Base-by-base conservation (phyloP, 2,329 filamentous ascomycete genomes). In the Fusarium nisikadoi region DNA sequence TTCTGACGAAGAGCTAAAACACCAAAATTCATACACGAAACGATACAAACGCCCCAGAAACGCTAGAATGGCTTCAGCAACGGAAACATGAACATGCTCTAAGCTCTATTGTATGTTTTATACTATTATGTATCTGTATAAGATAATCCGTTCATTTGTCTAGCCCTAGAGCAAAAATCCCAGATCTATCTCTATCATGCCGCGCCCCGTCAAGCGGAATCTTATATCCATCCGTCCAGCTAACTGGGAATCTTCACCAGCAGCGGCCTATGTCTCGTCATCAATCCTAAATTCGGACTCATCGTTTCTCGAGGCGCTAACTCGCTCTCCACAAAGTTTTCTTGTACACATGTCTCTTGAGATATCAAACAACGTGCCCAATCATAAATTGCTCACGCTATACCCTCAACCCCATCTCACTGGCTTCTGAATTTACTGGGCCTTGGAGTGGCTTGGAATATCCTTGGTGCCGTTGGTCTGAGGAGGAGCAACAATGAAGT, bases 391-490 rank as follows among this genome's bases (percentile, higher is more conserved):
- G 52, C 43, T 50, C 59, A 57, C 66, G 56, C 35, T 42, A 52
- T 58, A 61, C 60, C 67, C 47, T 55, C 58, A 54, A 47, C 39
- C 36, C 64, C 78, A 74, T 63, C 76, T 74, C 80, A 79, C n/a
- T 71, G 68, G 27, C 66, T 70, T 70, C 25, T n/a, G 25, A 14
- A 66, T 72, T 78, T 45, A 78, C 74, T 43, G 76, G 76, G 65
- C 78, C 75, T 81, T 80, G 49, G 78, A 82, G 38, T 81, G 83
- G 43, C 77, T 79, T 38, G 85, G 84, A 33, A 86, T 74, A 41
- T 79, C 75, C 69, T 74, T 76, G 47, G 74, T 74, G 58, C 78
- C 80, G 68, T 81, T 83, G 63, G 80, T 81, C 68, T 78, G 74
- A 55, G 78, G 82, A 66, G 78, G 73, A 62, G 76, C 71, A 71